Evolutionary conservation across 768 basidiomycete species (phyloP).

Genomic region (Myochromella boudieri): DNA sequence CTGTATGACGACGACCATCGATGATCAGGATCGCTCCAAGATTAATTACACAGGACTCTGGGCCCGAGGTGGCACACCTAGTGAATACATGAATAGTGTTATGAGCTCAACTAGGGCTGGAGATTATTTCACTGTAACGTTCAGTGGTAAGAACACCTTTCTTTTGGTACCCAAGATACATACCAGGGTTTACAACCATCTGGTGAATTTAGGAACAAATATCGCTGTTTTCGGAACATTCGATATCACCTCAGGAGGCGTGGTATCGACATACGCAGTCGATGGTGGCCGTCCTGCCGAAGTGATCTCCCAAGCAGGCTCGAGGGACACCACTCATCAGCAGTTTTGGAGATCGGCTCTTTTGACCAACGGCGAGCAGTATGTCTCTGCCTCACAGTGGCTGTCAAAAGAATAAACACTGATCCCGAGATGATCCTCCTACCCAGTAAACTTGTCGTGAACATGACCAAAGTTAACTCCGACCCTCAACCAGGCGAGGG

Average conservation of each 20-base stretch:
- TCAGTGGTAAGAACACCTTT: constrained; percentile 25
- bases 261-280: constrained; percentile 33
- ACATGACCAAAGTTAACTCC: constrained; percentile 32
- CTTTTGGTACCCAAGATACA: background rate
- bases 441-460: constrained; percentile 31
- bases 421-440: background rate
- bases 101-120: constrained; percentile 32
- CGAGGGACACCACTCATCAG: constrained; percentile 28
- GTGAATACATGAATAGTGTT: constrained; percentile 29
- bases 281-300: constrained; percentile 26
- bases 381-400: constrained; percentile 10
- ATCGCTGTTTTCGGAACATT: constrained; percentile 35
- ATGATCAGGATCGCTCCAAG: constrained; percentile 32
- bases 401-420: background rate
- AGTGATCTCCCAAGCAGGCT: constrained; percentile 25
- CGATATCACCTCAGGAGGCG: constrained; percentile 34
- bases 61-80: constrained; percentile 26
- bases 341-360: constrained; percentile 34
- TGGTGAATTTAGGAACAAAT: constrained; percentile 23
- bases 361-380: constrained; percentile 30
- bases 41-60: constrained; percentile 33
- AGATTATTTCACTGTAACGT: constrained; percentile 32
- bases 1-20: constrained; percentile 25
- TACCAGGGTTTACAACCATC: background rate
- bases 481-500: constrained; percentile 28